Evolutionary conservation across 441 rosid species (phyloP).

Genomic region (Francoa sonchifolia): DNA sequence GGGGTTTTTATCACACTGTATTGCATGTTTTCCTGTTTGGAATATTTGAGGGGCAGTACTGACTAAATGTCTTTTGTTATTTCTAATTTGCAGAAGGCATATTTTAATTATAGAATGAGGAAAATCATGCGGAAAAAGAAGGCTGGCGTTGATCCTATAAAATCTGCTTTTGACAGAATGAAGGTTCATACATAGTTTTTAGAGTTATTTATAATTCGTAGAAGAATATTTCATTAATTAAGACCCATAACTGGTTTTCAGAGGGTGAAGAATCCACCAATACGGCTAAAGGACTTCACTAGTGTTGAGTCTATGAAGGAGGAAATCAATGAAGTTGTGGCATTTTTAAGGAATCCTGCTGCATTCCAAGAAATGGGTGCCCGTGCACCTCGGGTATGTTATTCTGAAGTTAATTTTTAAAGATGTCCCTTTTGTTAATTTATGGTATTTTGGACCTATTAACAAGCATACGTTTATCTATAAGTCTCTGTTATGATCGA

Average conservation of each 20-base stretch:
- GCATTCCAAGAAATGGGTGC: slow-evolving; percentile 98
- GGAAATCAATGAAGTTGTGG: slow-evolving; percentile 93
- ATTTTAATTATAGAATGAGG: slow-evolving; percentile 42
- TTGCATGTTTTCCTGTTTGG: slow-evolving; percentile 3
- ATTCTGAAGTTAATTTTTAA: slow-evolving; percentile 9
- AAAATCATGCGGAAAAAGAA: slow-evolving; percentile 49
- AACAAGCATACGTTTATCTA: no score
- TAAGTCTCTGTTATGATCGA: no score
- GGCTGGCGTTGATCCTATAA: slow-evolving; percentile 88
- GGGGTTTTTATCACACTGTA: neutral
- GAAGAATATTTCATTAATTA: slow-evolving; percentile 1
- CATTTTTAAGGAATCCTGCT: slow-evolving; percentile 82
- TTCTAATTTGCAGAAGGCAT: slow-evolving; percentile 53
- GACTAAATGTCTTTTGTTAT: slow-evolving; percentile 11
- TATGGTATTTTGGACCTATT: no score
- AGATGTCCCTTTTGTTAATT: no score
- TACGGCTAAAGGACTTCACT: slow-evolving; percentile 75
- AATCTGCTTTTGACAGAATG: slow-evolving; percentile 78
- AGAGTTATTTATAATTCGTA: slow-evolving; percentile 2
- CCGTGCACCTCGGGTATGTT: slow-evolving; percentile 83
- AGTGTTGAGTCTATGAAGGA: slow-evolving; percentile 94
- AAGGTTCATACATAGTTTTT: slow-evolving; percentile 33
- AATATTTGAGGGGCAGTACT: slow-evolving; percentile 7
- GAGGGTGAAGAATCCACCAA: slow-evolving; percentile 97
- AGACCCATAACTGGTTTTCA: slow-evolving; percentile 19